Evolutionary conservation across 2,329 filamentous ascomycete genomes (phyloP).

Genomic region (Pestalotiopsis fici): DNA sequence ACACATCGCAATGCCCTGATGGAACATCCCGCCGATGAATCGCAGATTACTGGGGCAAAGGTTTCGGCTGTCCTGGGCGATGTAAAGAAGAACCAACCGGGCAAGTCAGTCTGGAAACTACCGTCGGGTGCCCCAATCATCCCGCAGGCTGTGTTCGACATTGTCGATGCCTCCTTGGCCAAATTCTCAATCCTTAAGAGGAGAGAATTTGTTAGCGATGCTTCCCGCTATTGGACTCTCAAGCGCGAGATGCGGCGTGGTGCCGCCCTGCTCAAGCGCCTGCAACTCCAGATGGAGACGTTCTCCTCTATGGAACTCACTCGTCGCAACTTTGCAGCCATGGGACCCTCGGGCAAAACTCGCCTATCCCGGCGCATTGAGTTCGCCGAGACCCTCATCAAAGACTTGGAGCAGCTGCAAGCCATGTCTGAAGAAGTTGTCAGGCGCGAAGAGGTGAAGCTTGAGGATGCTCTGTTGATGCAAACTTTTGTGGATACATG

Average conservation of each 20-base stretch:
- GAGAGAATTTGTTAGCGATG: slow-evolving; percentile 90
- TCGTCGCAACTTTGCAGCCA: slow-evolving; percentile 89
- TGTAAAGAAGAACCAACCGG: slow-evolving; percentile 70
- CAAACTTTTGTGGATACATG: slow-evolving; percentile 81
- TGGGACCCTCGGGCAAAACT: slow-evolving; percentile 82
- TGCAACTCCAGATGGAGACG: slow-evolving; percentile 93
- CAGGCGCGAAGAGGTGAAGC: slow-evolving; percentile 74
- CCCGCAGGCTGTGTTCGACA: slow-evolving; percentile 82
- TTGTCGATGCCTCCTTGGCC: slow-evolving; percentile 79
- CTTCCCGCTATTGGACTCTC: slow-evolving; percentile 96
- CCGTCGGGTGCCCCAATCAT: slow-evolving; percentile 95
- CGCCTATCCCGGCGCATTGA: slow-evolving; percentile 81
- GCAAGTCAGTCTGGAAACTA: slow-evolving; percentile 82
- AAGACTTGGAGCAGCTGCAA: slow-evolving; percentile 77
- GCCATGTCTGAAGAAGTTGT: slow-evolving; percentile 71
- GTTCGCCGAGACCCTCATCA: slow-evolving; percentile 76
- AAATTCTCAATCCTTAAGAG: slow-evolving; percentile 80
- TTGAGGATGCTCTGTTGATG: slow-evolving; percentile 75
- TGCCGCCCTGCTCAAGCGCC: slow-evolving; percentile 85
- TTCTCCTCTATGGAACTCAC: slow-evolving; percentile 98
- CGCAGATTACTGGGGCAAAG: slow-evolving; percentile 82
- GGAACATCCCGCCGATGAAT: slow-evolving; percentile 76
- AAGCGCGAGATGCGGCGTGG: slow-evolving; percentile 92
- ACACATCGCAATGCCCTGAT: slow-evolving; percentile 63
- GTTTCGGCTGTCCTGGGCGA: slow-evolving; percentile 74